A percentile compares a stretch with the other conserved stretches of the same genome.
phyloP scores from a whole-genome alignment of 108 stramenopile genomes.

The Cyclotella atomus region DNA sequence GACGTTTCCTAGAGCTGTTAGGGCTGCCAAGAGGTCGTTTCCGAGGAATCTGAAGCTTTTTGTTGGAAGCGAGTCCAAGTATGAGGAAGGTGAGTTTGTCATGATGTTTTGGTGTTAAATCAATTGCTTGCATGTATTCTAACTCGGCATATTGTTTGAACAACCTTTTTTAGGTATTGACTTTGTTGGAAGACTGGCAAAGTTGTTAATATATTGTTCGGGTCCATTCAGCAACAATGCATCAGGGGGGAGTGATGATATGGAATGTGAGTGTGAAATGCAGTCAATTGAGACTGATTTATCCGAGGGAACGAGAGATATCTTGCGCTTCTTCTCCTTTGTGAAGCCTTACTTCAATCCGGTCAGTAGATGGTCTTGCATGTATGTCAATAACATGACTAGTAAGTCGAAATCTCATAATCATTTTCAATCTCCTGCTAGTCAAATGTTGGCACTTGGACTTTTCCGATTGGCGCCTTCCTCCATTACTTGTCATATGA shows the following conservation, averaged over 20 bases:
- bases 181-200: conserved; percentile 82
- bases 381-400: too few relatives aligned
- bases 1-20: conserved; percentile 66
- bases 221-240: conserved; percentile 37
- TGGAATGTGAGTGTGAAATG: neutral
- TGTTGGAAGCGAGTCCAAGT: conserved; percentile 64
- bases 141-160: too few relatives aligned
- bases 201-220: conserved; percentile 77
- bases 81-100: conserved; percentile 86
- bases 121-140: too few relatives aligned
- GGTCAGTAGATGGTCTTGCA: conserved; percentile 7
- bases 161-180: conserved; percentile 79
- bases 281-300: neutral
- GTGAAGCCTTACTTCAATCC: conserved; percentile 92
- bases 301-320: conserved; percentile 81
- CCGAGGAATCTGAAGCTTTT: conserved; percentile 78
- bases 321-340: conserved; percentile 77
- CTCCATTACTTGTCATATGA: conserved; percentile 88
- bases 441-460: conserved; percentile 89
- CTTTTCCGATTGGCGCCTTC: conserved; percentile 85
- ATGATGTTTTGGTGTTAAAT: neutral
- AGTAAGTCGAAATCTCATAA: too few relatives aligned
- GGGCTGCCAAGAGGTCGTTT: conserved; percentile 63
- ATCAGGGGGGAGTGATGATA: neutral
- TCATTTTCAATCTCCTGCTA: too few relatives aligned